phyloP scores from a whole-genome alignment of 1,139 yeast genomes.

The Scheffersomyces titani region DNA sequence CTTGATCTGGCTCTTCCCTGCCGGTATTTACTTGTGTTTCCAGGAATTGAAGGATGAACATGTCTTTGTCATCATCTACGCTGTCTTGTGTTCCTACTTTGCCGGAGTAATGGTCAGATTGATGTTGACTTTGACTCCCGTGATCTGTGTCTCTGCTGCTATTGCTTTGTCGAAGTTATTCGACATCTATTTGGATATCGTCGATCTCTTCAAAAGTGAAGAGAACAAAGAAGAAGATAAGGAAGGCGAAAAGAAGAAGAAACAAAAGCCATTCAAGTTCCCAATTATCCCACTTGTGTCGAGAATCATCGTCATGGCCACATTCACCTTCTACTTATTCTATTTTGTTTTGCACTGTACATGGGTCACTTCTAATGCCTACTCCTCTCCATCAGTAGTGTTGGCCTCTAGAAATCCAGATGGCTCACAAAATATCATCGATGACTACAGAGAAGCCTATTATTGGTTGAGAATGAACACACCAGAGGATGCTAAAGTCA shows the following conservation, averaged over 20 bases:
- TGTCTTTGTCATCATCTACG: conserved; percentile 85
- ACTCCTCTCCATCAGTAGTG: conserved; percentile 97
- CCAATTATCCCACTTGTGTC: conserved; percentile 48
- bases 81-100: conserved; percentile 91
- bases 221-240: conserved; percentile 9
- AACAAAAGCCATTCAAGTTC: conserved; percentile 12
- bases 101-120: conserved; percentile 99
- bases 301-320: conserved; percentile 61
- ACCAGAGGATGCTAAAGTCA: conserved; percentile 89
- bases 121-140: conserved; percentile 95
- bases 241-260: conserved; percentile 9
- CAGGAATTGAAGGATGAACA: conserved; percentile 91
- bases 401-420: conserved; percentile 82
- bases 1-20: conserved; percentile 98
- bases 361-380: conserved; percentile 95
- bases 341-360: conserved; percentile 93
- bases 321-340: conserved; percentile 74
- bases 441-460: conserved; percentile 98
- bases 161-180: conserved; percentile 82
- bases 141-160: conserved; percentile 88
- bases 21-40: conserved; percentile 88
- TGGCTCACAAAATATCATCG: conserved; percentile 83
- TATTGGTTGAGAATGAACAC: conserved; percentile 99
- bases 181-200: conserved; percentile 78
- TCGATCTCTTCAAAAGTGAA: conserved; percentile 35